A percentile compares a stretch with the other conserved stretches of the same genome.
Conservation (phyloP, 2,329 filamentous ascomycete genomes). For the Aspergillus piperis region DNA sequence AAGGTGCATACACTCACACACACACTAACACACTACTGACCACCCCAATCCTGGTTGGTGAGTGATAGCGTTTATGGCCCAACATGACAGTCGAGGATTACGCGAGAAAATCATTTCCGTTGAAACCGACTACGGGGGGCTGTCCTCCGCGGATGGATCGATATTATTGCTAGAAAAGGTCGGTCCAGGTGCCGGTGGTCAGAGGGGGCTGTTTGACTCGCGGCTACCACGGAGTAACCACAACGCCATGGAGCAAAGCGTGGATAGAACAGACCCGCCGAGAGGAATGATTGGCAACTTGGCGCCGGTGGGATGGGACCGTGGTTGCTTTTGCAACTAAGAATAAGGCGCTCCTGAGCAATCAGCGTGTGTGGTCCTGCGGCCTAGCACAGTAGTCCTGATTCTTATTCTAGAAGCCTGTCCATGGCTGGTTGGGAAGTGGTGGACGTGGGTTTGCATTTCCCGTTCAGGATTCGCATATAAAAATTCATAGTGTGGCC, state of each 20-base stretch:
- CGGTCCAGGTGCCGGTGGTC: not conserved
- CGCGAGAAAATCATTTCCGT: slow-evolving; percentile 22
- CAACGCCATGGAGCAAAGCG: not conserved
- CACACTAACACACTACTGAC: not conserved
- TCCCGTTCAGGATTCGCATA: not conserved
- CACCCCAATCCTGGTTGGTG: not conserved
- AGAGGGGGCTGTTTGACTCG: not conserved
- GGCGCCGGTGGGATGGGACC: not conserved
- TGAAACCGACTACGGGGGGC: slow-evolving; percentile 9
- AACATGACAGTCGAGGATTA: slow-evolving; percentile 19
- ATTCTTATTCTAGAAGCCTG: slow-evolving; percentile 7
- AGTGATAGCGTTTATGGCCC: slow-evolving; percentile 1
- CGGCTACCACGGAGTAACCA: not conserved
- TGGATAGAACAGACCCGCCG: not conserved
- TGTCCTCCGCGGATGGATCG: slow-evolving; percentile 10
- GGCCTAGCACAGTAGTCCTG: not conserved
- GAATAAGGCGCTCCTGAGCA: not conserved
- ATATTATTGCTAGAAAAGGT: not conserved
- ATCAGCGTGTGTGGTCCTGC: not conserved
- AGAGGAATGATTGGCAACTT: slow-evolving; percentile 1
- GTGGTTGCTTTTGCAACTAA: slow-evolving; percentile 1
- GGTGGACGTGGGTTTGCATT: not conserved
- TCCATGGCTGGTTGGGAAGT: not conserved
- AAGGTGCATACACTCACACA: not conserved
- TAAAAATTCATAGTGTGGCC: slow-evolving; percentile 7